Evolutionary conservation across 176 grass and related monocot genomes (phyloP), one percentile per base, ranked within the genome.

Genomic region (Eleusine coracana): DNA sequence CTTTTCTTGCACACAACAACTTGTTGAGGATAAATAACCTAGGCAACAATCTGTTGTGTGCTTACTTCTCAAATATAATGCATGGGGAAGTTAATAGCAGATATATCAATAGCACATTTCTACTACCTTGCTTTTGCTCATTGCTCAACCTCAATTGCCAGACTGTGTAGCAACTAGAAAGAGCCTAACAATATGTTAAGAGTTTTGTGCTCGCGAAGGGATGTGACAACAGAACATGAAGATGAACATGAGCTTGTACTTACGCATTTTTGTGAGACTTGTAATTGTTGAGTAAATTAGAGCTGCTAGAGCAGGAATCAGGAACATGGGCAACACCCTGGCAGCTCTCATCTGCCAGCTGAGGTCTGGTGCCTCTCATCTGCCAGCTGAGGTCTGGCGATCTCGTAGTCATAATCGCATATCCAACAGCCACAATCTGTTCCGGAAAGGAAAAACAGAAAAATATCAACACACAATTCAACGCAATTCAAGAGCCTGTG

Each of bases 221-320:
- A 15, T 59, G 59, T 16, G 75, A 66, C 38, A 85, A 18, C 7
- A 56, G 17, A 79, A 50, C 6, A 28, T 29, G 1, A 6, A 4
- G 14, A 82, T 66, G 10, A 36, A 80, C 52, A 71, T 28, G 70
- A 58, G 42, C 31, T 2, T 70, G 65, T 34, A 87, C 88, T 92
- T 96, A 99, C 96, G 70, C 66, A 93, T 84, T 87, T 87, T 94
- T 29, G 87, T 73, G 56, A 99, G 39, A 54, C 83, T 88, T 87
- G 79, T 66, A 82, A 99, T 76, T 59, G 79, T 37, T 14, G 81
- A 90, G 31, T 94, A 99, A 25, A 86, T 71, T 44, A 85, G 46
- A 87, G 85, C 86, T 87, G 89, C 91, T 31, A 96, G 79, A 79
- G 50, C 82, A 80, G 93, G 93, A 67, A 99, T 58, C 63, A 92